Conservation (phyloP, 2,329 filamentous ascomycete genomes). For the Clarireedia sp. region DNA sequence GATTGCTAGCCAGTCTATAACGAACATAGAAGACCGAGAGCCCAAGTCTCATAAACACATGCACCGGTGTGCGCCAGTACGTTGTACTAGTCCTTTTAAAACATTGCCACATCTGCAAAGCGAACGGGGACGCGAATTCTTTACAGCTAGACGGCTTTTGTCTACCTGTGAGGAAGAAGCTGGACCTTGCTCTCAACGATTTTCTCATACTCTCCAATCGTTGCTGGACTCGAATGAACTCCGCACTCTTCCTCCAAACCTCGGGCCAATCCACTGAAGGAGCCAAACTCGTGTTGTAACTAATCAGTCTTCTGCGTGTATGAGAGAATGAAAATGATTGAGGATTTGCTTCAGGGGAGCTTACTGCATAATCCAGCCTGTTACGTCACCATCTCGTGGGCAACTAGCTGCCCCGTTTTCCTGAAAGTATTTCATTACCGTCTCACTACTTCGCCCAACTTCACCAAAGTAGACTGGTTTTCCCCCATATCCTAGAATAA, state of each 20-base stretch:
- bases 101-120: constrained; percentile 45
- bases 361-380: constrained; percentile 65
- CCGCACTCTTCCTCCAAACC: constrained; percentile 47
- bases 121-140: constrained; percentile 56
- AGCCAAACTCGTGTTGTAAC: constrained; percentile 50
- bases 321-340: neutral
- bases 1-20: constrained; percentile 27
- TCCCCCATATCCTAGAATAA: constrained; percentile 69
- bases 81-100: constrained; percentile 51
- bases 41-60: constrained; percentile 32
- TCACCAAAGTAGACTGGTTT: constrained; percentile 75
- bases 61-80: constrained; percentile 59
- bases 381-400: constrained; percentile 64
- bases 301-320: constrained; percentile 35
- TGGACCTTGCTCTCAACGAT: constrained; percentile 22
- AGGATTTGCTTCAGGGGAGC: neutral
- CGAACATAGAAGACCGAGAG: constrained; percentile 36
- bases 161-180: constrained; percentile 22
- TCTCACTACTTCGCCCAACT: constrained; percentile 61
- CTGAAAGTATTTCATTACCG: constrained; percentile 67
- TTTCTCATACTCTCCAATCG: constrained; percentile 47
- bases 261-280: constrained; percentile 54
- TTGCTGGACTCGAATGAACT: constrained; percentile 31
- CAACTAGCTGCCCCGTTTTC: constrained; percentile 58
- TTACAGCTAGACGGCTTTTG: constrained; percentile 39